Conservation (phyloP, 2,329 filamentous ascomycete species). For the Meredithiella fracta region DNA sequence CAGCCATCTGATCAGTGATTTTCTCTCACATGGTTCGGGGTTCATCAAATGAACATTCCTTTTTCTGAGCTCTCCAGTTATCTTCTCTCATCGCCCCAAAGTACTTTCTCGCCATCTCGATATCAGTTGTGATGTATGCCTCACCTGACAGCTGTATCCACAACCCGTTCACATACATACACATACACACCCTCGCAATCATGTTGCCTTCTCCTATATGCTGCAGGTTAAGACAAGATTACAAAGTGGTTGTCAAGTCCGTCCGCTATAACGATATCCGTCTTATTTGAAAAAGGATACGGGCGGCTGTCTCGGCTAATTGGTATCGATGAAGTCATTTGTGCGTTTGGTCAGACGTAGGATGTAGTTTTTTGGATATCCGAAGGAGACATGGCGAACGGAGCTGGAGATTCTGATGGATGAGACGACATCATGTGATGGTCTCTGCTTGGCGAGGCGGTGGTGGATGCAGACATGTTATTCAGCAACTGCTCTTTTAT, state of each 20-base stretch:
- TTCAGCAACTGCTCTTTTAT: too few relatives aligned
- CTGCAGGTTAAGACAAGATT: not conserved
- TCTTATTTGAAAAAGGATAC: not conserved
- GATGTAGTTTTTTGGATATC: not conserved
- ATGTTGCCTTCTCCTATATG: not conserved
- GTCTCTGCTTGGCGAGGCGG: not conserved
- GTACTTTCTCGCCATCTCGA: not conserved
- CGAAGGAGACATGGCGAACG: too few relatives aligned
- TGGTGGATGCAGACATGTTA: not conserved
- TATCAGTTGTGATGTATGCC: too few relatives aligned
- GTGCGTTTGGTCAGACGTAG: not conserved
- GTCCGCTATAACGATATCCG: not conserved
- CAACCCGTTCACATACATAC: too few relatives aligned
- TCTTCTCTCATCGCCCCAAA: not conserved
- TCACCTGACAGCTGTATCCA: too few relatives aligned
- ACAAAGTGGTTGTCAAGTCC: not conserved
- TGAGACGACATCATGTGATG: too few relatives aligned
- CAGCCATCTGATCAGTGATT: too few relatives aligned
- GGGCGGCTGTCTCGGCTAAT: not conserved
- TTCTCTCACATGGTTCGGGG: too few relatives aligned
- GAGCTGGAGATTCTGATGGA: too few relatives aligned
- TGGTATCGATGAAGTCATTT: not conserved
- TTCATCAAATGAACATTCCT: too few relatives aligned
- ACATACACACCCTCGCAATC: not conserved
- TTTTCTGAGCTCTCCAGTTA: not conserved